Conservation (phyloP, 305 asterid genomes). For the Caryopteris hybrid region DNA sequence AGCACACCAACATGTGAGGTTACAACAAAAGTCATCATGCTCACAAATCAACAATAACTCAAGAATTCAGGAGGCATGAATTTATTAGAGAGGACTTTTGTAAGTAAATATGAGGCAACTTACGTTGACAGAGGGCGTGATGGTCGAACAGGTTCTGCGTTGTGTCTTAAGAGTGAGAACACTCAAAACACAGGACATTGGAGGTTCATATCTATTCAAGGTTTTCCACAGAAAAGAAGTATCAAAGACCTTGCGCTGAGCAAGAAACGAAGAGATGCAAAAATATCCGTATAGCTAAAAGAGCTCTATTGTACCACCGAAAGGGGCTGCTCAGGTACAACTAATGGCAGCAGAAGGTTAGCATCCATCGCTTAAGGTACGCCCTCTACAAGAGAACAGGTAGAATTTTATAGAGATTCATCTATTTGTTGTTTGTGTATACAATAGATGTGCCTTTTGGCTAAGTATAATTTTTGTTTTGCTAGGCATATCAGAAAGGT, state of each 20-base stretch:
- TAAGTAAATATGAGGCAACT: too few species aligned
- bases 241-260: not conserved
- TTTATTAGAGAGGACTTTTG: too few species aligned
- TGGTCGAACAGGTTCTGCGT: too few species aligned
- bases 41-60: too few species aligned
- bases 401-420: slow-evolving; percentile 7
- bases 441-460: not conserved
- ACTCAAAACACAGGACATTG: not conserved
- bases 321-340: not conserved
- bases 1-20: too few species aligned
- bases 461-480: not conserved
- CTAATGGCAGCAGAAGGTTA: not conserved
- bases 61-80: too few species aligned
- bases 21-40: too few species aligned
- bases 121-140: too few species aligned
- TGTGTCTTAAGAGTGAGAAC: not conserved
- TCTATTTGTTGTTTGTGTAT: slow-evolving; percentile 6
- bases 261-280: not conserved
- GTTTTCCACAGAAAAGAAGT: not conserved
- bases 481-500: too few species aligned
- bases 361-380: not conserved
- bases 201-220: not conserved
- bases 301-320: too few species aligned
- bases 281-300: too few species aligned
- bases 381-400: not conserved